Base-by-base conservation (phyloP, 2,329 filamentous ascomycete species). In the Scleromitrula shiraiana region DNA sequence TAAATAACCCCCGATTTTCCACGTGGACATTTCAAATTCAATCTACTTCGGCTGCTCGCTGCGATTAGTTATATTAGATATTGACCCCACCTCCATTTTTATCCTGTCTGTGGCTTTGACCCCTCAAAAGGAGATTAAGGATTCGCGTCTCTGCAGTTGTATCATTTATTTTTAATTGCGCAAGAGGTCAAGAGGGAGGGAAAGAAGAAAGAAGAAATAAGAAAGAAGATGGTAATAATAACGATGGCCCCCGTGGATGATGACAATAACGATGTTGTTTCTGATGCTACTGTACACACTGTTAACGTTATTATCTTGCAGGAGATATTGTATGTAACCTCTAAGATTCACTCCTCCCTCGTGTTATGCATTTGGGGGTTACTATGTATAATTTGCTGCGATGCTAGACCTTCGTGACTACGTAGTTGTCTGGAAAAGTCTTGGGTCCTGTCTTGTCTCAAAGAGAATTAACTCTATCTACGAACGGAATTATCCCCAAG, bases 11-110 rank as follows among this genome's bases (percentile, higher is more conserved):
- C 37, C 44, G 37, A 41, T 20, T 27, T 17, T 41, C 44, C 44
- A 47, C 44, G 44, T 47, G 44, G 44, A 36, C 37, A 37, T 37
- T 41, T 37, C 41, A 37, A 47, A n/a, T 36, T 17, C 37, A n/a
- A n/a, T n/a, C n/a, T n/a, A n/a, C n/a, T n/a, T n/a, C n/a, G n/a
- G n/a, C n/a, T n/a, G n/a, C n/a, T n/a, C n/a, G n/a, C n/a, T n/a
- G n/a, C n/a, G n/a, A n/a, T n/a, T n/a, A n/a, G n/a, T n/a, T n/a
- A n/a, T n/a, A n/a, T n/a, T 47, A 44, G 15, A 41, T 20, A 47
- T 29, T 14, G 22, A 33, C 37, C 36, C 36, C 26, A 24, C 36
- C 15, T 23, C 22, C 22, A 41, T 26, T 33, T 15, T 41, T 10
- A 44, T 44, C 22, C 26, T 12, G 12, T 27, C 7, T 27, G 12